Base-by-base conservation (phyloP, 202 grass and related monocot genomes). In the Musa balbisiana region DNA sequence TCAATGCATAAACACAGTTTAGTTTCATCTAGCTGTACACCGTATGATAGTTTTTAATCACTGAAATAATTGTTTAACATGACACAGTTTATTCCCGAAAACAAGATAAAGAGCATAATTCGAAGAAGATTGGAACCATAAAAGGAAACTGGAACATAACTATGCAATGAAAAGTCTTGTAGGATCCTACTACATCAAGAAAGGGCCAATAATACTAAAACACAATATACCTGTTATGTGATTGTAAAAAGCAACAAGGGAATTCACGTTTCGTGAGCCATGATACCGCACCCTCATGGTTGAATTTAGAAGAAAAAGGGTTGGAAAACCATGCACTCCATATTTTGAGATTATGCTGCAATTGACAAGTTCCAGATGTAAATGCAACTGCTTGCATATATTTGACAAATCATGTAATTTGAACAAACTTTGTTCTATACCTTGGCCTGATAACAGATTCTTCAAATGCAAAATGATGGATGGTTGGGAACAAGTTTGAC, bases 361-460 rank as follows among this genome's bases (percentile, higher is more conserved):
- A 54, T 79, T 78, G 66, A 55, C 54, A 79, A 79, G 50, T 66
- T 71, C 19, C 70, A 75, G 67, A 67, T 49, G 13, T 77, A 11
- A 77, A 23, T 8, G 53, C 9, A 78, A 26, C 16, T 80, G 53
- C 43, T 76, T 78, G 16, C 15, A 63, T 69, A 80, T 67, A 26
- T 78, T 70, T 23, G 6, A 15, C 21, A 8, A 78, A 70, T 70
- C 17, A 10, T 70, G 29, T 4, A 3, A 20, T 51, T 70, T 20
- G 3, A 70, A 70, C 10, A 21, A 43, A 70, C 16, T 55, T 68
- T 62, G 29, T 62, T 33, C 23, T 53, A 77, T 77, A 99, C 95
- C 95, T 99, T 82, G 95, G 95, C 71, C 95, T 87, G 55, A 99
- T 99, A 77, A 90, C 72, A 84, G 89, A 99, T 82, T 99, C 95